Evolutionary conservation across 345 rosid species (phyloP).

Genomic region (Aegle marmelos): DNA sequence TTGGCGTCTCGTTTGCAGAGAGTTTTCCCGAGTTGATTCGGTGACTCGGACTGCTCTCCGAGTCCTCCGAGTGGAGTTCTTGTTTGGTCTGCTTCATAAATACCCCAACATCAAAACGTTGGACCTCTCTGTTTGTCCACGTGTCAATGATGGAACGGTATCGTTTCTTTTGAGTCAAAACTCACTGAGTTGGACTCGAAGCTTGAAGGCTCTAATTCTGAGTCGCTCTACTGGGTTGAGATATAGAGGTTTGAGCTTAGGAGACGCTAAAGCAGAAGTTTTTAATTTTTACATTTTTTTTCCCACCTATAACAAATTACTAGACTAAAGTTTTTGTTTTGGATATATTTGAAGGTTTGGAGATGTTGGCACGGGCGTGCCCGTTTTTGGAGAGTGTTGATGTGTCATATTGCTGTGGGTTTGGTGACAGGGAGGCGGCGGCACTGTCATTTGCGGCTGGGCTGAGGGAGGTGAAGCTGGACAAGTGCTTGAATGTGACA

Average conservation of each 20-base stretch:
- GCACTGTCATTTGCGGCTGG: conserved; percentile 61
- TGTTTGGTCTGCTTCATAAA: conserved; percentile 44
- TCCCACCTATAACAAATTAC: not conserved
- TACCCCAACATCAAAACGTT: conserved; percentile 45
- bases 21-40: conserved; percentile 66
- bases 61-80: conserved; percentile 66
- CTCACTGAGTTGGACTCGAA: conserved; percentile 32
- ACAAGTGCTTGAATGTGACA: conserved; percentile 70
- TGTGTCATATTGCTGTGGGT: conserved; percentile 68
- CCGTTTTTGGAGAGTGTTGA: conserved; percentile 58
- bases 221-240: conserved; percentile 66
- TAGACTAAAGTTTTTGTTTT: not conserved
- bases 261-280: not conserved
- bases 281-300: not conserved
- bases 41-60: conserved; percentile 50
- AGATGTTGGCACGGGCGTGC: conserved; percentile 53
- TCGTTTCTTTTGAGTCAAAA: conserved; percentile 29
- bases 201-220: conserved; percentile 49
- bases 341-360: conserved; percentile 37
- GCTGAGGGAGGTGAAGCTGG: conserved; percentile 71
- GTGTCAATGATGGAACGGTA: conserved; percentile 59
- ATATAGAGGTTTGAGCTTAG: conserved; percentile 37
- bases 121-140: conserved; percentile 85
- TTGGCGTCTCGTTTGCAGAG: conserved; percentile 75
- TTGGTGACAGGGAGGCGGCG: conserved; percentile 84